A percentile compares a stretch with the other conserved stretches of the same genome.
Conservation (phyloP, 306 rosid species). For the Rubus idaeus region DNA sequence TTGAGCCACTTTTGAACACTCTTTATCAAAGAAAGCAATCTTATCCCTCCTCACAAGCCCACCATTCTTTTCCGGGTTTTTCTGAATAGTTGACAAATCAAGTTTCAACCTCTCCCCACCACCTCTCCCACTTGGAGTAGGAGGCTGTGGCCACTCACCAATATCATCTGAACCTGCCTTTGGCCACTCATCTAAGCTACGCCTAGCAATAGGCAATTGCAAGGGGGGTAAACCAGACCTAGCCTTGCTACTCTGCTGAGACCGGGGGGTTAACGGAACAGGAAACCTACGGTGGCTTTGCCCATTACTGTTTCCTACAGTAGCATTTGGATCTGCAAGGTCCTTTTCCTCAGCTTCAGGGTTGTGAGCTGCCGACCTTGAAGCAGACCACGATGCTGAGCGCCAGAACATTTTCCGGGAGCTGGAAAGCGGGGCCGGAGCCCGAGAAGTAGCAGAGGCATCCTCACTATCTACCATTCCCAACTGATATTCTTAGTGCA, state of each 20-base stretch:
- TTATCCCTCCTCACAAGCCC: slow-evolving; percentile 97
- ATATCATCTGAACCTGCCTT: slow-evolving; percentile 91
- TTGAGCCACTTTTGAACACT: slow-evolving; percentile 92
- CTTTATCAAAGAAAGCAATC: slow-evolving; percentile 94
- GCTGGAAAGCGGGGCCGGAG: slow-evolving; percentile 51
- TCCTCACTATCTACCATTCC: slow-evolving; percentile 91
- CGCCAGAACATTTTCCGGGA: slow-evolving; percentile 79
- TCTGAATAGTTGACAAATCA: slow-evolving; percentile 89
- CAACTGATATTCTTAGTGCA: slow-evolving; percentile 26
- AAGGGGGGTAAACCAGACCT: slow-evolving; percentile 85
- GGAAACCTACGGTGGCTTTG: slow-evolving; percentile 60
- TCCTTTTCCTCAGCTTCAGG: slow-evolving; percentile 45
- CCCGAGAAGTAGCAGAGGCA: slow-evolving; percentile 40
- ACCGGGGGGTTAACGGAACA: slow-evolving; percentile 82
- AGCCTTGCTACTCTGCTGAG: slow-evolving; percentile 87
- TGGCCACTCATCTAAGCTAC: slow-evolving; percentile 99
- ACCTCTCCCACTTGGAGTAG: slow-evolving; percentile 84
- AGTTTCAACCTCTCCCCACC: slow-evolving; percentile 93
- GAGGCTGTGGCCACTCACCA: slow-evolving; percentile 96
- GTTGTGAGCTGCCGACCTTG: slow-evolving; percentile 53
- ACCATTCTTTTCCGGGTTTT: slow-evolving; percentile 67
- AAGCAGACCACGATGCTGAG: slow-evolving; percentile 88
- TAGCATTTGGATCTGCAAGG: slow-evolving; percentile 54
- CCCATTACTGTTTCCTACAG: slow-evolving; percentile 34
- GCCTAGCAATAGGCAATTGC: slow-evolving; percentile 84